Evolutionary conservation across 1,284 basidiomycete genomes (phyloP), one percentile per base, ranked within the genome.

Genomic region (Cronartium ribicola): DNA sequence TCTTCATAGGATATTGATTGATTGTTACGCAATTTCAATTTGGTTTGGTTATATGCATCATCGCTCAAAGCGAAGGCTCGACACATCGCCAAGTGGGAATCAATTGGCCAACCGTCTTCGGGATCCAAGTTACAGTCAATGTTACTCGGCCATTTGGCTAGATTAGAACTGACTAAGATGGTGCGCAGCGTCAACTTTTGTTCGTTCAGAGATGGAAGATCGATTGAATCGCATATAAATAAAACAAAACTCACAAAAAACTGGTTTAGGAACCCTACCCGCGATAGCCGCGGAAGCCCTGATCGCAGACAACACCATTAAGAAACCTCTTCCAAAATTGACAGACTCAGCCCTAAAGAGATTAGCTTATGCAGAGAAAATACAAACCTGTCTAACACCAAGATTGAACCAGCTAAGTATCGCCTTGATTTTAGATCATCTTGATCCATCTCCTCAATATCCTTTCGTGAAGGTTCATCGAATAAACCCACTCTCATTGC

Each of bases 311-410:
- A 40, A n/a, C n/a, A n/a, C n/a, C n/a, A n/a, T n/a, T n/a, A n/a
- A n/a, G n/a, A n/a, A n/a, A n/a, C n/a, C n/a, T n/a, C n/a, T n/a
- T n/a, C n/a, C n/a, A 65, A 59, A 57, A 40, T 13, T 48, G n/a
- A 60, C 39, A 13, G 14, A 22, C 20, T 13, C 10, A 60, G 66
- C 10, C 48, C 17, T 3, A 37, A 29, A 68, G 55, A 22, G 6
- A 39, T 17, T 13, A 29, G 22, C 14, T 11, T 8, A 2, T 14
- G 20, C 3, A n/a, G 7, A 48, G 14, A 10, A 8, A 39, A 13
- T 41, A 72, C 70, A 13, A 6, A 73, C 70, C 70, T 66, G 66
- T 73, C 63, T 29, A 73, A 64, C 22, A 22, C 40, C 43, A 65
- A 20, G n/a, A 73, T 59, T 4, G 17, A 11, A 62, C 70, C 66